Evolutionary conservation across 1,284 basidiomycete genomes (phyloP).

Genomic region (Grifola frondosa): DNA sequence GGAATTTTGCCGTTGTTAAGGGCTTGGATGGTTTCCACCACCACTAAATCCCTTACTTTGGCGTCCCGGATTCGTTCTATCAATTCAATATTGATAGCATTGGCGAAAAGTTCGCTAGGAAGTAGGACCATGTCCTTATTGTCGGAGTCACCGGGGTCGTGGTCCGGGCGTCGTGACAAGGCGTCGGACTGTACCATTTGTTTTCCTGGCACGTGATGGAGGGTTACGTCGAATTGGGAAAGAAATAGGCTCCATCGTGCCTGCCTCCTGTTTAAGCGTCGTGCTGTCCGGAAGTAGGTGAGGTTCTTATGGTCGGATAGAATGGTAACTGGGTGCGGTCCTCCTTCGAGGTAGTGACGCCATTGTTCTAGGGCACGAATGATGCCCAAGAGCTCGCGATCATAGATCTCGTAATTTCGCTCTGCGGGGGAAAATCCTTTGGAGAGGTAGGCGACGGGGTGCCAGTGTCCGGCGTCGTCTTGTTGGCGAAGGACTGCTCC

Average conservation of each 20-base stretch:
- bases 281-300: constrained; percentile 36
- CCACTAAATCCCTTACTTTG: too few relatives aligned
- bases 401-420: constrained; percentile 46
- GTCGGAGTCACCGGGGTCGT: constrained; percentile 28
- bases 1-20: too few relatives aligned
- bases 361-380: constrained; percentile 34
- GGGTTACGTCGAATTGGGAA: constrained; percentile 34
- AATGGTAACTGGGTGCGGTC: constrained; percentile 8
- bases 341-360: constrained; percentile 30
- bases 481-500: constrained; percentile 15
- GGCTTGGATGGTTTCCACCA: too few relatives aligned
- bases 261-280: constrained; percentile 39
- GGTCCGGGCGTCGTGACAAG: constrained; percentile 38
- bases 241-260: constrained; percentile 41
- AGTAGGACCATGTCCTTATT: too few relatives aligned
- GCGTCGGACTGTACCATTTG: constrained; percentile 36
- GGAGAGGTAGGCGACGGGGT: constrained; percentile 32
- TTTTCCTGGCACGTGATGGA: constrained; percentile 40
- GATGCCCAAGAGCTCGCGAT: constrained; percentile 46
- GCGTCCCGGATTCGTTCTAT: too few relatives aligned
- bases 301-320: constrained; percentile 46
- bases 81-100: neutral
- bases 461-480: constrained; percentile 20
- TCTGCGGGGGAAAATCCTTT: constrained; percentile 29
- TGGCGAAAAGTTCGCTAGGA: too few relatives aligned